Evolutionary conservation across 2,329 filamentous ascomycete genomes (phyloP), one percentile per base, ranked within the genome.

Genomic region (Sclerotinia minor): DNA sequence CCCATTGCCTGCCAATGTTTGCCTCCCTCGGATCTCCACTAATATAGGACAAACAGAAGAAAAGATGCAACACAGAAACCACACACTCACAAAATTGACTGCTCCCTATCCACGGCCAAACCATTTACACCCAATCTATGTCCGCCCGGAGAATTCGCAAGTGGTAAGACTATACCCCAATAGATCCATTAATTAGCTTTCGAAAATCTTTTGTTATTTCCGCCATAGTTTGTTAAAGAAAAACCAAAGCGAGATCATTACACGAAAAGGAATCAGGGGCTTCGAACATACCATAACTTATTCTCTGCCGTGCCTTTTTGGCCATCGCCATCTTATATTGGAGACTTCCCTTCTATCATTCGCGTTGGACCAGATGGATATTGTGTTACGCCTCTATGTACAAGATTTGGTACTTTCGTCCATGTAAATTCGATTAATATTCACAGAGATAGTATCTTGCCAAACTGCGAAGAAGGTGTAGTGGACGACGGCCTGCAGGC

Each of bases 81-180:
- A 21, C 54, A 24, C 44, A 72, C 74, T 72, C 83, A 97, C 93
- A 99, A 85, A 70, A 97, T 93, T 67, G 90, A 91, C 79, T 91
- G 91, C 73, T 89, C 84, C 70, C 85, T 83, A 80, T 98, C 95
- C 72, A 97, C 89, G 64, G 92, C 92, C 70, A 99, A 87, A 71
- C 94, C 94, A 83, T 98, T 97, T 74, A 99, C 92, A 72, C 95
- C 95, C 67, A 98, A 87, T 75, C 94, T 86, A 82, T 99, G 95
- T 68, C 94, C 94, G 73, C 92, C 92, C 24, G 88, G 85, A 68
- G 87, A 88, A 79, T 90, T 89, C 70, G 88, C 87, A 74, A 91
- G 86, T 75, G 89, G 89, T 73, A 92, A 84, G 79, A 92, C 89
- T 90, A 67, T 29, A 47, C 50, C 9, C 19, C 45, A 24, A 24